These are phyloP conservation scores for Melocanna baccifera DNA, from an alignment of 176 grass and related monocot genomes.

Conservation along the genomic window DNA sequence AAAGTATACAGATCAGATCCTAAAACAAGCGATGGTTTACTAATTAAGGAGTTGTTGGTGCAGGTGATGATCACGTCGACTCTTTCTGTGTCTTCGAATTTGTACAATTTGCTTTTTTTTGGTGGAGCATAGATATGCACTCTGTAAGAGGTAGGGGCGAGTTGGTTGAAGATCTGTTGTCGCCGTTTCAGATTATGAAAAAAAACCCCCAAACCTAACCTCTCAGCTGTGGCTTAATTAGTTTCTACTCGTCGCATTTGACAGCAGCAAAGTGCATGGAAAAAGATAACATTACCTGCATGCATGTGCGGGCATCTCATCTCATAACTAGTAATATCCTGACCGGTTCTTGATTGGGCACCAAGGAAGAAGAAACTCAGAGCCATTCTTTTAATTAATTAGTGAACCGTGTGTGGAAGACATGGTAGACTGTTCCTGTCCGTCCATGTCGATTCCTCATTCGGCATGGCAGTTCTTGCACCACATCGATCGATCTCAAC, in stretches of 20 bases:
- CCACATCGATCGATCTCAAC: neutral
- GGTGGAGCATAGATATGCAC: neutral
- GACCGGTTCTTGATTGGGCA: neutral
- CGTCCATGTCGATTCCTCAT: neutral
- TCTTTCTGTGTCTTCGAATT: neutral
- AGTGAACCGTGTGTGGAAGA: neutral
- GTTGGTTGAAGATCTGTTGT: neutral
- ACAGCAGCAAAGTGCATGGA: neutral
- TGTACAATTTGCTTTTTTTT: neutral
- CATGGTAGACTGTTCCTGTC: neutral
- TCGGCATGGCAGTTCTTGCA: neutral
- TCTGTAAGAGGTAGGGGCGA: neutral
- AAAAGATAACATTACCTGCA: neutral
- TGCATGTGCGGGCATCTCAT: neutral
- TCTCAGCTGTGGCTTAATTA: neutral
- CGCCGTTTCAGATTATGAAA: neutral
- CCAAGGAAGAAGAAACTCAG: neutral
- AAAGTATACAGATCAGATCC: neutral
- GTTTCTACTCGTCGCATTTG: neutral
- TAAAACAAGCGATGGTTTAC: neutral
- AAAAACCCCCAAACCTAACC: neutral
- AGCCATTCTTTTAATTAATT: neutral
- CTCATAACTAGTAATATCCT: neutral
- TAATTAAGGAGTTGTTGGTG: too few relatives aligned
- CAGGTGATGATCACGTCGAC: too few relatives aligned